These are phyloP conservation scores for Violaceomyces palustris DNA, from an alignment of 1,284 basidiomycete species.

Conservation along the genomic window DNA sequence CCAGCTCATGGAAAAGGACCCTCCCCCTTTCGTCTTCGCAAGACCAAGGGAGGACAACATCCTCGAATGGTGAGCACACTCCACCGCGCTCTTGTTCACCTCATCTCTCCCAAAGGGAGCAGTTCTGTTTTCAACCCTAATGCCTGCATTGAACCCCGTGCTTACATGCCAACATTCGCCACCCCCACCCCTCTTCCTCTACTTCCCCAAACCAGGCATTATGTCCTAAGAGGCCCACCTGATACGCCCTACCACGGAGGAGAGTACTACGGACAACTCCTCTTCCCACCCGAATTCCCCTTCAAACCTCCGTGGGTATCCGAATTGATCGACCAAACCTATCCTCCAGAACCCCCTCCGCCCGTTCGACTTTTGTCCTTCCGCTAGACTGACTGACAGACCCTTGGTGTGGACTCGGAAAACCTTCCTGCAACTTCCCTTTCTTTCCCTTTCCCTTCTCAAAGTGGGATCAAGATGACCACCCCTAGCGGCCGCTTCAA, in stretches of 20 bases:
- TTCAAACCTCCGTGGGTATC: slow-evolving; percentile 57
- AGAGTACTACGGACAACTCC: slow-evolving; percentile 70
- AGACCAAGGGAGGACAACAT: slow-evolving; percentile 94
- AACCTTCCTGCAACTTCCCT: too few relatives aligned
- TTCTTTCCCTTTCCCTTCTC: too few relatives aligned
- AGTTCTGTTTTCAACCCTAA: too few relatives aligned
- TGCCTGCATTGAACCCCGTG: too few relatives aligned
- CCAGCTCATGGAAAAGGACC: slow-evolving; percentile 83
- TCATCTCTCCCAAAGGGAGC: too few relatives aligned
- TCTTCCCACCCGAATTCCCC: slow-evolving; percentile 67
- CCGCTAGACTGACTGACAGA: too few relatives aligned
- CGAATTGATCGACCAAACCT: too few relatives aligned
- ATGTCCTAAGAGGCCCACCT: slow-evolving; percentile 70
- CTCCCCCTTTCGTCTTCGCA: slow-evolving; percentile 90
- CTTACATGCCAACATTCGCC: slow-evolving; percentile 54
- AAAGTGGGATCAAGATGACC: slow-evolving; percentile 84
- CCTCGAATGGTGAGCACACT: slow-evolving; percentile 54
- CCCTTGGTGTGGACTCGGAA: neutral
- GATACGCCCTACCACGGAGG: slow-evolving; percentile 88
- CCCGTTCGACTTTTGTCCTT: too few relatives aligned
- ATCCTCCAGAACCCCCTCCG: neutral
- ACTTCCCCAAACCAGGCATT: slow-evolving; percentile 55
- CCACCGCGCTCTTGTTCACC: too few relatives aligned
- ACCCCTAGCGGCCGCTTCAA: slow-evolving; percentile 90
- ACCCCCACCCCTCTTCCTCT: neutral